Evolutionary conservation across 441 rosid genomes (phyloP), one percentile per base, ranked within the genome.

Genomic region (Lagerstroemia fauriei): DNA sequence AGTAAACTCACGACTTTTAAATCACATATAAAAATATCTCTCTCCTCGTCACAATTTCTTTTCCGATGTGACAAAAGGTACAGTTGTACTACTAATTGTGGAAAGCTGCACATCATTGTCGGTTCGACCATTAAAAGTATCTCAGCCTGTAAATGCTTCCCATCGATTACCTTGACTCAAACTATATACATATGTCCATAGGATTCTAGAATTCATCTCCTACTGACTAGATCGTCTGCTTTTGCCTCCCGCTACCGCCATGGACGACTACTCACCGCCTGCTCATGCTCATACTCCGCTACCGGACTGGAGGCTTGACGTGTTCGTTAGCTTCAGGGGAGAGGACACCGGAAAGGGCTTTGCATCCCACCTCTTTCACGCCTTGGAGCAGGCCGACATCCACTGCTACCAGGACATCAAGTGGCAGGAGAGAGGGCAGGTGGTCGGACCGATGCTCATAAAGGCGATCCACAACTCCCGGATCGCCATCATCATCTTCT

Each of bases 301-400:
- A 14, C 80, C 70, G 0, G 70, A 27, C 32, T 78, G 80, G 80
- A 61, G 10, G 34, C 65, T 41, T 18, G 80, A 78, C 17, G 72
- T 63, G 31, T 78, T 78, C 18, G 34, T 78, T 20, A 78, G 80
- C 65, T 78, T 78, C 65, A 11, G 80, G n/a, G 80, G 80, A 9
- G 71, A 38, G 22, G 80, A 78, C 32, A 78, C 80, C 24, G 38
- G 80, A 10, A 59, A 34, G 31, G 53, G 71, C 13, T 78, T 63
- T 12, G 80, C 73, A 1, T 78, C 80, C 65, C 80, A 78, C 53
- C 80, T 78, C 56, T 78, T 78, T 29, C 51, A 46, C 17, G 80
- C 80, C 32, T 32, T 78, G 1, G 6, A 20, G 71, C 46, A 9
- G 48, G 80, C 50, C 13, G 51, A 65, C 22, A 78, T 78, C 31